Evolutionary conservation across 805 yeast species (phyloP), one percentile per base, ranked within the genome.

Genomic region (Saturnispora kantuleensis): DNA sequence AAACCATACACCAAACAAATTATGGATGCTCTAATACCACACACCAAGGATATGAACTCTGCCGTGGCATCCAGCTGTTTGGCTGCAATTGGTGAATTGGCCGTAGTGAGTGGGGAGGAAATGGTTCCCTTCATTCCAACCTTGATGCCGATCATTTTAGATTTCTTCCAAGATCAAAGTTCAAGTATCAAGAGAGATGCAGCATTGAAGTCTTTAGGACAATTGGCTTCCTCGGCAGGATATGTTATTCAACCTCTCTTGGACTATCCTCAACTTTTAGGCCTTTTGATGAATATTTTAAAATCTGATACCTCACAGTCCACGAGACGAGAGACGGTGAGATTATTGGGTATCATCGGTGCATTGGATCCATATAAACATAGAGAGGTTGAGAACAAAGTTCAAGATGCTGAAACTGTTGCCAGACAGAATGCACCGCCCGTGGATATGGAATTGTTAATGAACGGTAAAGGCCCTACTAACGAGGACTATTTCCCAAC

Each of bases 321-420:
- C 4, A 79, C 86, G 7, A 77, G 93, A 56, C 69, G 96, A 46
- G 97, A 93, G 59, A 84, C 96, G 0, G 95, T 93, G 1, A 73
- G 90, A 51, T 64, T 93, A 18, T 68, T 93, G 46, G 99, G 99
- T 57, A 88, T 89, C 31, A 67, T 93, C 35, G 99, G 99, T 50
- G 98, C 98, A 0, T 67, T 93, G 39, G 98, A 93, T 63, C 99
- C 99, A 1, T 93, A 90, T 59, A 89, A 86, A 57, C 94, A 88
- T 53, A 77, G 96, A 45, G 96, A 87, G 54, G 85, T 89, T 9
- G 97, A 89, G 58, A 80, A 85, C 46, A 52, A 50, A 32, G 62
- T 62, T 4, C 60, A 59, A 38, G 64, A 62, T 31, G 58, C 64
- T 6, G 56, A 57, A 36, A 56, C 64, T 5, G 65, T 64, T 4